Base-by-base conservation (phyloP, 2,329 filamentous ascomycete genomes). In the Clarireedia sp. region DNA sequence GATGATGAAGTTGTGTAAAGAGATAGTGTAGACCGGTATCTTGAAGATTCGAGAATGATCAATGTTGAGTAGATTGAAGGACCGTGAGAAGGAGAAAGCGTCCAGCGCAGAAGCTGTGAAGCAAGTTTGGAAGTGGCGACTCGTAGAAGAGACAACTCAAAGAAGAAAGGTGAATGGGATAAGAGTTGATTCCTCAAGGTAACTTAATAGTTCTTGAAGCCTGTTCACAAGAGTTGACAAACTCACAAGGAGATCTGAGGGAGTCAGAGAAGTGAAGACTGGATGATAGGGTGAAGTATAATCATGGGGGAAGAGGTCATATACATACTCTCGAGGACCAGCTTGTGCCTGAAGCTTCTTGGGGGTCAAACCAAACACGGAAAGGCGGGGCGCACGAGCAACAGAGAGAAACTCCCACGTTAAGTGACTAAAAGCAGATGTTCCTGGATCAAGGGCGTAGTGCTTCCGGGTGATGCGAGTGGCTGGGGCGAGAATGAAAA, bases 251-350 rank as follows among this genome's bases (percentile, higher is more conserved):
- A 56, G 58, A 61, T 60, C 60, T 66, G 60, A 63, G 48, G 46
- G 60, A 54, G 63, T 64, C 60, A 65, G 61, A 48, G 58, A 59
- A 52, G 57, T 57, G 50, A 59, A 55, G 59, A 57, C 57, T 58
- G 56, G 46, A 48, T 58, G 41, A 29, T 50, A 56, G 57, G 46
- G 47, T 46, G 19, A 53, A 33, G 26, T 21, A 40, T 43, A 10
- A 51, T 48, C 29, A 47, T 59, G 58, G 51, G 60, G 58, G 59
- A 57, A 57, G 47, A 41, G 58, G 58, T 51, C 51, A 56, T 66
- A 61, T 67, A 67, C 64, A 67, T 67, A 67, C 63, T 63, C 51
- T 59, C 51, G 48, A 54, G 59, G 55, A 57, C 57, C 53, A 60
- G 56, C 40, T 55, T 58, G 54, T 62, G 53, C 58, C 19, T 59